These are phyloP conservation scores for Sclerotinia sclerotiorum DNA, from an alignment of 2,329 filamentous ascomycete species.

Conservation along the genomic window DNA sequence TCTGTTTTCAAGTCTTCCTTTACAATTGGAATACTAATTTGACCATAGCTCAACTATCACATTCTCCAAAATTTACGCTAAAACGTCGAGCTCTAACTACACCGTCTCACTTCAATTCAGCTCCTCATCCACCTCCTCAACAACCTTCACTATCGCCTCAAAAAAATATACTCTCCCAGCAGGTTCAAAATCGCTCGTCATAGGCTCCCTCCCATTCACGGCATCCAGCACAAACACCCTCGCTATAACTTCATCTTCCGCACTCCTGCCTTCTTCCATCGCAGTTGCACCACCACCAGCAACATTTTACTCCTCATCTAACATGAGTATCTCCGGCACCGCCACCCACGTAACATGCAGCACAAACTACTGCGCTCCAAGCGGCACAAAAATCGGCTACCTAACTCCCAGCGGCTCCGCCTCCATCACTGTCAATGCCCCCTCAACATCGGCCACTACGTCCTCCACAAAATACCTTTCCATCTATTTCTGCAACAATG, in stretches of 20 bases:
- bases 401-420: slow-evolving; percentile 28
- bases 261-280: slow-evolving; percentile 21
- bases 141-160: slow-evolving; percentile 27
- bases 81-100: slow-evolving; percentile 31
- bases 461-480: slow-evolving; percentile 26
- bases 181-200: slow-evolving; percentile 16
- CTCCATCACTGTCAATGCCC: slow-evolving; percentile 23
- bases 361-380: slow-evolving; percentile 30
- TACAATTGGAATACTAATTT: slow-evolving; percentile 7
- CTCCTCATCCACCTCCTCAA: slow-evolving; percentile 5
- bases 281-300: slow-evolving; percentile 24
- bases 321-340: slow-evolving; percentile 54
- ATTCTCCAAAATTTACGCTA: slow-evolving; percentile 31
- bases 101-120: slow-evolving; percentile 27
- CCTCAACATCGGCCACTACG: slow-evolving; percentile 7
- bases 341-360: slow-evolving; percentile 27
- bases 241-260: slow-evolving; percentile 25
- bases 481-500: slow-evolving; percentile 35
- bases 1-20: not conserved
- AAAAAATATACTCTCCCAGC: slow-evolving; percentile 25
- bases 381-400: slow-evolving; percentile 33
- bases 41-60: slow-evolving; percentile 26
- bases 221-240: slow-evolving; percentile 31
- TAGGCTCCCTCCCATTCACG: slow-evolving; percentile 26
- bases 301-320: slow-evolving; percentile 50